A percentile compares a stretch with the other conserved stretches of the same genome.
Conservation (phyloP, 179 eudicot genomes). For the Vitellaria paradoxa region DNA sequence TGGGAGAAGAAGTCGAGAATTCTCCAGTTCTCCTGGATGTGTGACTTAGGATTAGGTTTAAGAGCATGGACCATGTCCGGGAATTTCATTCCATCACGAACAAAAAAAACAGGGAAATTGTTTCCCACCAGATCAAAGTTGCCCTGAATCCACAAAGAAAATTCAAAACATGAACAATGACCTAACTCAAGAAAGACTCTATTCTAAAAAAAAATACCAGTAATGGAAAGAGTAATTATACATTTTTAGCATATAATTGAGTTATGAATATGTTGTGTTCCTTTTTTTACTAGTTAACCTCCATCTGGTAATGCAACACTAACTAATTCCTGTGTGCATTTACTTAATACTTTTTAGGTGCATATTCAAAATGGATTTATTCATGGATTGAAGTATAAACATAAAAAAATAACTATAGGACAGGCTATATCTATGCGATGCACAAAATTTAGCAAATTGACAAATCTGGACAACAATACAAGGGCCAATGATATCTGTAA, state of each 20-base stretch:
- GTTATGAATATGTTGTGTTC: neutral
- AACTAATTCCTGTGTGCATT: neutral
- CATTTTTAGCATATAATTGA: neutral
- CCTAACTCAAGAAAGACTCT: slow-evolving; percentile 4
- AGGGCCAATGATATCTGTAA: neutral
- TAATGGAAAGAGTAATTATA: neutral
- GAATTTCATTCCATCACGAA: slow-evolving; percentile 60
- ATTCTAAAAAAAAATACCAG: neutral
- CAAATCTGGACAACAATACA: neutral
- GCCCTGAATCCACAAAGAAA: slow-evolving; percentile 31
- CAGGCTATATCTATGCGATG: neutral
- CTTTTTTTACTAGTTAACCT: neutral
- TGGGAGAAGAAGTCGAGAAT: slow-evolving; percentile 59
- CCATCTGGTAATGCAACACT: neutral
- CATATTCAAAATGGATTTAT: neutral
- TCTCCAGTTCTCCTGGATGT: slow-evolving; percentile 60
- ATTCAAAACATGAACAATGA: neutral
- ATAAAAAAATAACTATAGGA: neutral
- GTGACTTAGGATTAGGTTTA: slow-evolving; percentile 60
- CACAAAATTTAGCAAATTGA: neutral
- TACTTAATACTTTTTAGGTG: neutral
- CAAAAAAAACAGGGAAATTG: slow-evolving; percentile 58
- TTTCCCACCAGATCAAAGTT: slow-evolving; percentile 60
- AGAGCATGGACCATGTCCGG: slow-evolving; percentile 63
- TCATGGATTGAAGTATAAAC: neutral